Evolutionary conservation across 306 rosid genomes (phyloP), one percentile per base, ranked within the genome.

Genomic region (Castanospermum australe): DNA sequence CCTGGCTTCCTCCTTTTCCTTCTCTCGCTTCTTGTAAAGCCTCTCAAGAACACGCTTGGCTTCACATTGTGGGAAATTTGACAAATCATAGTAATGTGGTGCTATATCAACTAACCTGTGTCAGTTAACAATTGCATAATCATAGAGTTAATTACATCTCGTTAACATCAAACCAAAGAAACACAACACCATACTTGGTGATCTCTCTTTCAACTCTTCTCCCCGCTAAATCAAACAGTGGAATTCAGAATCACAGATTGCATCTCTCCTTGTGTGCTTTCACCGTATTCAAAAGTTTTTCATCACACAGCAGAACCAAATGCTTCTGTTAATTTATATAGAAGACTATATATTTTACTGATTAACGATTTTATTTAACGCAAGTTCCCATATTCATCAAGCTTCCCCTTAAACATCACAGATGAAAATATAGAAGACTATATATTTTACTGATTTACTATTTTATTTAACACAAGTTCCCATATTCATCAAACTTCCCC

Each of bases 1-100:
- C 70, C 81, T 84, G 79, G 55, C 83, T 77, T 92, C 96, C 11
- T 87, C 94, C 67, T 77, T 87, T 28, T 88, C 93, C 83, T 63
- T 89, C 68, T 88, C 97, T 63, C 95, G 89, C 86, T 94, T 94
- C 88, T 86, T 92, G 92, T 92, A 94, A 67, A 94, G 96, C 86
- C 8, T 90, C 76, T 92, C 96, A 5, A 94, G 90, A 79, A 90
- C 98, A 15, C 92, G 93, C 89, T 90, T 94, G 9, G 96, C 98
- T 87, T 94, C 98, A 5, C 98, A 94, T 71, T 90, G 92, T 2
- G 97, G 98, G 62, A 94, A 94, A 79, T 94, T 94, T 0, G 61
- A 75, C 72, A 90, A 73, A 80, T 94, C 98, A 67, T 90, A 94
- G 85, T 92, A 94, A 64, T 94, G 94, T 0, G 98, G 87, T 35